A percentile compares a stretch with the other conserved stretches of the same genome.
Evolutionary conservation across 345 rosid species (phyloP).

Genomic region (Rhodomyrtus tomentosa): DNA sequence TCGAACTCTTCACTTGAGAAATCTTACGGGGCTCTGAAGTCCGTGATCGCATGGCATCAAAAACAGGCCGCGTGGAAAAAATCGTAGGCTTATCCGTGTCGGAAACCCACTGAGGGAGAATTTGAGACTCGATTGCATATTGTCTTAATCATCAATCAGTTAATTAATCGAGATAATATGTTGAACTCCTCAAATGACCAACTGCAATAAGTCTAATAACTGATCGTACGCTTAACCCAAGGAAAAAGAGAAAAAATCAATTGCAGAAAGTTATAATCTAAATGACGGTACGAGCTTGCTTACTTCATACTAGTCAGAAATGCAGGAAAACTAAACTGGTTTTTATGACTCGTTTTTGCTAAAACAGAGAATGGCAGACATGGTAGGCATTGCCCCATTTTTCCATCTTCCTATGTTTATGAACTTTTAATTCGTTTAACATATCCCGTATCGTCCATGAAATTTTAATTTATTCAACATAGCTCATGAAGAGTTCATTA

Average conservation of each 20-base stretch:
- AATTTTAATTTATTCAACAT: too few species aligned
- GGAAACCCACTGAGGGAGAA: background rate
- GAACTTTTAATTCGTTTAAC: background rate
- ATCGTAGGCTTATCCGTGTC: too few species aligned
- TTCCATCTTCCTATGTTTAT: rapidly evolving
- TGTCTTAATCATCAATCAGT: background rate
- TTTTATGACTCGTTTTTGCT: background rate
- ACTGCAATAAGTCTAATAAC: background rate
- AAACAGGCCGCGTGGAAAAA: too few species aligned
- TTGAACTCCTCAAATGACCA: background rate
- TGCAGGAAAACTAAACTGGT: background rate
- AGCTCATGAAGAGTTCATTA: too few species aligned
- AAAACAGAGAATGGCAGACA: background rate
- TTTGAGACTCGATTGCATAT: background rate
- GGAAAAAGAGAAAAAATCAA: background rate
- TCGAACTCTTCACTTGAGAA: too few species aligned
- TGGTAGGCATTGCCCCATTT: background rate
- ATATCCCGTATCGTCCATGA: too few species aligned
- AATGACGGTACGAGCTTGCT: background rate
- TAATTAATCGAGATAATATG: background rate
- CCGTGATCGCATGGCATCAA: too few species aligned
- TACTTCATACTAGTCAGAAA: background rate
- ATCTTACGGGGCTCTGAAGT: too few species aligned
- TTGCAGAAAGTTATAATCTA: background rate
- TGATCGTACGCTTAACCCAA: background rate